A percentile compares a stretch with the other conserved stretches of the same genome.
phyloP scores from a whole-genome alignment of 495 filamentous ascomycete species.

The Tuber melanosporum region DNA sequence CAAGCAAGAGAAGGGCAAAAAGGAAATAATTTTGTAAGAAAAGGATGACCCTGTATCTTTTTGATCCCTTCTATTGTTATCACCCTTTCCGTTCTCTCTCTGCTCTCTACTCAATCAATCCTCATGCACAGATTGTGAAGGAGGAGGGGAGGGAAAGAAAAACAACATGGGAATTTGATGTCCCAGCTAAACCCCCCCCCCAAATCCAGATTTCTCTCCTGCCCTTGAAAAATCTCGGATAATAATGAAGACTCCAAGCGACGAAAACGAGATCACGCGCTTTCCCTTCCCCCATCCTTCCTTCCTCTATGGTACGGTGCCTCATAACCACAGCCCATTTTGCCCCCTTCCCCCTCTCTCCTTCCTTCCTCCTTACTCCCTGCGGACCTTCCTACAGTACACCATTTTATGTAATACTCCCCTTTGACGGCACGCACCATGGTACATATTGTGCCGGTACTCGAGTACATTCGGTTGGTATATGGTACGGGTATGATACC shows the following conservation, averaged over 20 bases:
- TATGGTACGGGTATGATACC: neutral
- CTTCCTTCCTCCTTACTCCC: neutral
- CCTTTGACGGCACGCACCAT: neutral
- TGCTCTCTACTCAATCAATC: neutral
- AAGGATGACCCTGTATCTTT: neutral
- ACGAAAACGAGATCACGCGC: slow-evolving; percentile 1
- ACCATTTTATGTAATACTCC: neutral
- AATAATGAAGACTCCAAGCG: neutral
- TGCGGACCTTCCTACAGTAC: neutral
- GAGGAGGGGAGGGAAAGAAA: neutral
- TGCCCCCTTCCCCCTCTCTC: neutral
- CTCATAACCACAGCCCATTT: neutral
- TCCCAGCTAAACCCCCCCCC: neutral
- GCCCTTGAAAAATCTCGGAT: neutral
- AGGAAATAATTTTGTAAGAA: neutral
- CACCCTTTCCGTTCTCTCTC: neutral
- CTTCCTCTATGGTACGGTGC: neutral
- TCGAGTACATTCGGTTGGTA: neutral
- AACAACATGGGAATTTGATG: neutral
- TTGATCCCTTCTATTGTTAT: slow-evolving; percentile 12
- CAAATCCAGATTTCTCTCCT: neutral
- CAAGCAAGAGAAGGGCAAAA: neutral
- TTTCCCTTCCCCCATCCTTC: neutral
- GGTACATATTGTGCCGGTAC: too few relatives aligned
- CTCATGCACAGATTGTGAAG: neutral